phyloP scores from a whole-genome alignment of 2,329 filamentous ascomycete species.

The Ampelomyces quisqualis region DNA sequence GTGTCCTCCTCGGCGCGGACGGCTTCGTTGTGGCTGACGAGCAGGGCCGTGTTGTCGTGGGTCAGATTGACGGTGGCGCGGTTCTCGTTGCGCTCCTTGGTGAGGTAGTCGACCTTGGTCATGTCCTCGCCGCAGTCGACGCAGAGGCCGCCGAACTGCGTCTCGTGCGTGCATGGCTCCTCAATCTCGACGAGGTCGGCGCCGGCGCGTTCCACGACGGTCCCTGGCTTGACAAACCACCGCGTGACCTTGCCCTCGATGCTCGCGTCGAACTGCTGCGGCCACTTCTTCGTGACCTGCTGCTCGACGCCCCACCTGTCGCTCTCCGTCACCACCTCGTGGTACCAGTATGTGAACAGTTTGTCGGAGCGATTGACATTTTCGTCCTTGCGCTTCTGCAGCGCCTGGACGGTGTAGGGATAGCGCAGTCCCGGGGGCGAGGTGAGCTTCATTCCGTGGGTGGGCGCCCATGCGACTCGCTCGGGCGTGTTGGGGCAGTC shows the following conservation, averaged over 20 bases:
- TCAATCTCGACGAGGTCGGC: constrained; percentile 71
- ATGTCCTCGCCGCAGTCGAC: constrained; percentile 93
- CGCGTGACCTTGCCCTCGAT: constrained; percentile 74
- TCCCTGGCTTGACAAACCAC: constrained; percentile 71
- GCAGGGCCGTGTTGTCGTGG: constrained; percentile 84
- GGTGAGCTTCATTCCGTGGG: constrained; percentile 50
- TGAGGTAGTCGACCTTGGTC: constrained; percentile 84
- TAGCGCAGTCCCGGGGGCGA: constrained; percentile 68
- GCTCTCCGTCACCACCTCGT: constrained; percentile 66
- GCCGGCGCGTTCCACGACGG: constrained; percentile 56
- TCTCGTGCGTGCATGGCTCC: constrained; percentile 85
- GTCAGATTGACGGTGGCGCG: constrained; percentile 93
- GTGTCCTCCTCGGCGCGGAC: constrained; percentile 79
- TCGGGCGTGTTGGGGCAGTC: constrained; percentile 19
- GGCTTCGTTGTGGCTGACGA: constrained; percentile 80
- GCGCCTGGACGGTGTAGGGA: constrained; percentile 82
- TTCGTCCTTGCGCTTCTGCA: constrained; percentile 70
- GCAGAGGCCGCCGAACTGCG: constrained; percentile 89
- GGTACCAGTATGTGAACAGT: constrained; percentile 85
- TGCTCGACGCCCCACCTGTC: constrained; percentile 74
- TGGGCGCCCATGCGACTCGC: constrained; percentile 35
- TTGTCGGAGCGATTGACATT: constrained; percentile 72
- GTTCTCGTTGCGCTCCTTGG: constrained; percentile 72
- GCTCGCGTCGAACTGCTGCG: constrained; percentile 78
- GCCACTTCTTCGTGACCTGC: constrained; percentile 68